These are phyloP conservation scores for Schizosaccharomyces cryophilus DNA, from an alignment of 805 yeast genomes.

Conservation along the genomic window DNA sequence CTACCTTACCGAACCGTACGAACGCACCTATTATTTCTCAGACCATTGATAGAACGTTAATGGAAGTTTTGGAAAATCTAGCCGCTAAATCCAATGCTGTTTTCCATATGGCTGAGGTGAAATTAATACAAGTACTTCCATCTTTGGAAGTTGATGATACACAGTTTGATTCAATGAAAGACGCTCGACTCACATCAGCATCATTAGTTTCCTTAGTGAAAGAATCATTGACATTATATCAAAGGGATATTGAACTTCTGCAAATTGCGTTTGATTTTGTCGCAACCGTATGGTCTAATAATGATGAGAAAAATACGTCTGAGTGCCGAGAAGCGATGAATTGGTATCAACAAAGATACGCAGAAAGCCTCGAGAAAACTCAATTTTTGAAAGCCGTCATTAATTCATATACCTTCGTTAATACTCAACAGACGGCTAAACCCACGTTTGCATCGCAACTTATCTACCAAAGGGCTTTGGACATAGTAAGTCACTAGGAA, in stretches of 20 bases:
- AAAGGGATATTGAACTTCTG: constrained; percentile 56
- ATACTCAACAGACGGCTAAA: not conserved
- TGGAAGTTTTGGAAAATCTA: constrained; percentile 33
- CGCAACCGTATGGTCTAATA: constrained; percentile 66
- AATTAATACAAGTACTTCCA: constrained; percentile 65
- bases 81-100: constrained; percentile 85
- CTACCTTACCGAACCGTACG: not conserved
- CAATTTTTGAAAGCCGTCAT: constrained; percentile 33
- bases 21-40: not conserved
- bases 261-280: constrained; percentile 74
- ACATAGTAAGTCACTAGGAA: constrained; percentile 43
- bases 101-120: constrained; percentile 70
- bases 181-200: constrained; percentile 12
- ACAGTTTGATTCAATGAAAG: constrained; percentile 5
- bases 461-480: constrained; percentile 15
- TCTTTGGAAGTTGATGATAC: constrained; percentile 13
- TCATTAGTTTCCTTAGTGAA: constrained; percentile 31
- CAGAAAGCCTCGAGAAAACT: constrained; percentile 72
- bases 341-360: constrained; percentile 74
- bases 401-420: constrained; percentile 4
- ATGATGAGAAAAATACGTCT: constrained; percentile 12
- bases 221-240: constrained; percentile 68
- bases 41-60: constrained; percentile 3
- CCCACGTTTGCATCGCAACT: constrained; percentile 46
- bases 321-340: constrained; percentile 34